phyloP scores from a whole-genome alignment of 805 yeast species.

The Tetrapisispora phaffii region DNA sequence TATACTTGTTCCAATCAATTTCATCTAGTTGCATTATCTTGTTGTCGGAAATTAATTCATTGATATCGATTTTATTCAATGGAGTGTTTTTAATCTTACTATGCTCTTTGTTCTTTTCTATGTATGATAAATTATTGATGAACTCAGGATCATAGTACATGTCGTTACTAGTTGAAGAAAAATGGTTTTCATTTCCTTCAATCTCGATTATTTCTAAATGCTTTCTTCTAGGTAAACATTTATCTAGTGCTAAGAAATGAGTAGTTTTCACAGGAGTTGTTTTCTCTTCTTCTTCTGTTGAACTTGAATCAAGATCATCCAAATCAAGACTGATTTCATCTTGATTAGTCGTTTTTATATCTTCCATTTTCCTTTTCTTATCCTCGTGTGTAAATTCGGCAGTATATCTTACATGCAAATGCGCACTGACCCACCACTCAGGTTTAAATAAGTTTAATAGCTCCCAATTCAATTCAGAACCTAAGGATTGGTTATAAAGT shows the following conservation, averaged over 20 bases:
- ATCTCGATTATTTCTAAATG: conserved; percentile 47
- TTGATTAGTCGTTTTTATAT: conserved; percentile 9
- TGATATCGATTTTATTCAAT: conserved; percentile 4
- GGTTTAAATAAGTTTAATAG: conserved; percentile 52
- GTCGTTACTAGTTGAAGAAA: conserved; percentile 10
- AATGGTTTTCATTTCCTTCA: conserved; percentile 25
- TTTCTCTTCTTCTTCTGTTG: conserved; percentile 1
- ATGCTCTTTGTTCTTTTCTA: conserved; percentile 4
- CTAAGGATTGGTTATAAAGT: conserved; percentile 41
- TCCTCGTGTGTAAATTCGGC: conserved; percentile 42
- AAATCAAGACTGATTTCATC: conserved; percentile 31
- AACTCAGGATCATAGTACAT: conserved; percentile 34
- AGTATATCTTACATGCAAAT: conserved; percentile 64
- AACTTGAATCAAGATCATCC: conserved; percentile 6
- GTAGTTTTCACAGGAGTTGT: conserved; percentile 26
- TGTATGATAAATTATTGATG: conserved; percentile 13
- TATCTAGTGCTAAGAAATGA: conserved; percentile 70
- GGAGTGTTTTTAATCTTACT: not conserved
- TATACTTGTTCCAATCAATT: conserved; percentile 6
- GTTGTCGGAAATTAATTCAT: not conserved
- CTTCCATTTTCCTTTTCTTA: conserved; percentile 3
- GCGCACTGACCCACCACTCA: conserved; percentile 76
- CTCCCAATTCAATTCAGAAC: conserved; percentile 57
- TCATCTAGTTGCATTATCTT: not conserved
- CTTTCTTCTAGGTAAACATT: conserved; percentile 58